phyloP scores from a whole-genome alignment of 106 monocot species.

The Dendrobium catenatum region DNA sequence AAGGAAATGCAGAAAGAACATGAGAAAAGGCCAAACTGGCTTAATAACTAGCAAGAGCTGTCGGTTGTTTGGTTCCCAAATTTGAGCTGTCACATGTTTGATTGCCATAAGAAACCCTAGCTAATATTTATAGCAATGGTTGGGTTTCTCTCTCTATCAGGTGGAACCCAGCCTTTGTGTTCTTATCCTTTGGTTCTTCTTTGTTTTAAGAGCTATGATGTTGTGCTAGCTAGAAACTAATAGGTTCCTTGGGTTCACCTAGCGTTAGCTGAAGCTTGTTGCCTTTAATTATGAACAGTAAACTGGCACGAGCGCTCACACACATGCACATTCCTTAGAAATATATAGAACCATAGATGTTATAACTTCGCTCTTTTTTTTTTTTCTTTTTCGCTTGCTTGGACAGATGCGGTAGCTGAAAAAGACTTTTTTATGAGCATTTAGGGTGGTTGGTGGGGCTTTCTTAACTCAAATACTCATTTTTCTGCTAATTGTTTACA shows the following conservation, averaged over 20 bases:
- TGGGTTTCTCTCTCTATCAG: slow-evolving; percentile 5
- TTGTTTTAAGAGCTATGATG: neutral
- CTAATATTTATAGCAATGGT: slow-evolving; percentile 3
- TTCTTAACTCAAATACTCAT: neutral
- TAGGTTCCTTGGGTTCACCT: neutral
- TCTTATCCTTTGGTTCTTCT: neutral
- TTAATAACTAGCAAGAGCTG: slow-evolving; percentile 9
- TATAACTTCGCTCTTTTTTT: neutral
- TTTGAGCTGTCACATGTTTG: slow-evolving; percentile 15
- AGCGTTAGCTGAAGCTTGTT: too few species aligned
- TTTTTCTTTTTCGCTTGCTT: neutral
- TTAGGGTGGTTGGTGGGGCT: slow-evolving; percentile 7
- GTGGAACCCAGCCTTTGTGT: neutral
- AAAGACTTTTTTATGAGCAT: slow-evolving; percentile 1
- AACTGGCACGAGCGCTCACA: neutral
- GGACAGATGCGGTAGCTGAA: neutral
- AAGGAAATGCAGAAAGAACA: slow-evolving; percentile 8
- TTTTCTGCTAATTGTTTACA: neutral
- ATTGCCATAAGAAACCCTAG: neutral
- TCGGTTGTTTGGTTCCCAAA: slow-evolving; percentile 13
- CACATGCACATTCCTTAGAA: neutral
- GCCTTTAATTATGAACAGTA: neutral
- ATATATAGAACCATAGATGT: neutral
- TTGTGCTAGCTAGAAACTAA: neutral
- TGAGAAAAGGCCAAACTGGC: slow-evolving; percentile 17